A percentile compares a stretch with the other conserved stretches of the same genome.
Conservation (phyloP, 2,329 filamentous ascomycete genomes). For the Penicillium hesseltinei region DNA sequence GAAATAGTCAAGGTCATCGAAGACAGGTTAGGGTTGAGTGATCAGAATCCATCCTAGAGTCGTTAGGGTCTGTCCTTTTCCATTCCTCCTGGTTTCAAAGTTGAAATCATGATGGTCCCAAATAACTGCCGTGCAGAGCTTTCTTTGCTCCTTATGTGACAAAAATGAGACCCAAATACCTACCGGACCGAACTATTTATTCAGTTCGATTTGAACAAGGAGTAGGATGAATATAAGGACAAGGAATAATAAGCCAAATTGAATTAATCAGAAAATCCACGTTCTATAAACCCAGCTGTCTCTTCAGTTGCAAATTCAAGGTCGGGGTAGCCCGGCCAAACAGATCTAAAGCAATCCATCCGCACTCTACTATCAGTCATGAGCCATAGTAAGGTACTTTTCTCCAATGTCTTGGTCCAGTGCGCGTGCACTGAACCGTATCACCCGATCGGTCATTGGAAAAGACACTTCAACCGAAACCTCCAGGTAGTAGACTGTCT, state of each 20-base stretch:
- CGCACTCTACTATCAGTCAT: too few species aligned
- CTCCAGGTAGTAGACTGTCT: too few species aligned
- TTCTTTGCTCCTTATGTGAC: not conserved
- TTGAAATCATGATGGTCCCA: not conserved
- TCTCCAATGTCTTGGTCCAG: too few species aligned
- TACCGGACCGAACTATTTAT: not conserved
- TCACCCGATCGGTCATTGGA: too few species aligned
- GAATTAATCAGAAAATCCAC: too few species aligned
- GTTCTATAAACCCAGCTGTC: too few species aligned
- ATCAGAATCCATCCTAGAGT: not conserved
- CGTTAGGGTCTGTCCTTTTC: not conserved
- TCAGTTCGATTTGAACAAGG: not conserved
- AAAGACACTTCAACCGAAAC: too few species aligned
- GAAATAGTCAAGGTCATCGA: slow-evolving; percentile 67
- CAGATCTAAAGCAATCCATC: too few species aligned
- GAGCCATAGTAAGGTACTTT: too few species aligned
- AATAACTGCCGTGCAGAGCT: not conserved
- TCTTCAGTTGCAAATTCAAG: too few species aligned
- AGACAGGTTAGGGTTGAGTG: slow-evolving; percentile 22
- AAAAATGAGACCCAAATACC: not conserved
- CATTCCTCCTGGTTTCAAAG: not conserved
- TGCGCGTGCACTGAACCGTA: too few species aligned
- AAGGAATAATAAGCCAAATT: not conserved
- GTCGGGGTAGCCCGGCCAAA: too few species aligned
- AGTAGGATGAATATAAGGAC: not conserved